Evolutionary conservation across 805 yeast species (phyloP).

Genomic region (Huiozyma sinensis): DNA sequence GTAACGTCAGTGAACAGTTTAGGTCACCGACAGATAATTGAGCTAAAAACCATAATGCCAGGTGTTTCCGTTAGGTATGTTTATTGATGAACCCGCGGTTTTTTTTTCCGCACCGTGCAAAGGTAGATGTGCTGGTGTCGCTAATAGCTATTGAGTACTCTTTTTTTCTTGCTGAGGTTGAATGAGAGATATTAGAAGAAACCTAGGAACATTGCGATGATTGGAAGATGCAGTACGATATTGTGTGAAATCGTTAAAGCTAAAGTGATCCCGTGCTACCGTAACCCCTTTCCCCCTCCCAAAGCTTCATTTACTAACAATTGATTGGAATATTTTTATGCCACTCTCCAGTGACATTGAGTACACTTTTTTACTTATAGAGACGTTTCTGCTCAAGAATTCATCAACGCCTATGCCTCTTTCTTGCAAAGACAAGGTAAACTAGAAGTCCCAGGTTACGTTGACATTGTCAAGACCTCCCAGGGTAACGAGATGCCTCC

Average conservation of each 20-base stretch:
- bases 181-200: too few species aligned
- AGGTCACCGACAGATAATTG: not conserved
- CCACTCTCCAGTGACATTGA: constrained; percentile 11
- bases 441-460: constrained; percentile 98
- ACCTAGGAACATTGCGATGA: too few species aligned
- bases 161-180: too few species aligned
- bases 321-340: constrained; percentile 6
- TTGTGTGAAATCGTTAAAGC: too few species aligned
- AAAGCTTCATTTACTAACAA: constrained; percentile 10
- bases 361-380: constrained; percentile 34
- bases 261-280: too few species aligned
- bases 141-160: too few species aligned
- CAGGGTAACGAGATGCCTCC: constrained; percentile 99
- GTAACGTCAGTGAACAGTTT: too few species aligned
- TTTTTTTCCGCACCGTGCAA: too few species aligned
- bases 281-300: too few species aligned
- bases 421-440: constrained; percentile 99
- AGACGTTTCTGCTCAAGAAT: constrained; percentile 99
- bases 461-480: constrained; percentile 97
- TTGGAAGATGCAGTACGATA: too few species aligned
- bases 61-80: constrained; percentile 97
- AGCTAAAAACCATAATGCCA: constrained; percentile 56
- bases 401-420: constrained; percentile 97
- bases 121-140: too few species aligned
- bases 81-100: too few species aligned